Evolutionary conservation across 148 eudicot genomes (phyloP).

Genomic region (Spergularia marina): DNA sequence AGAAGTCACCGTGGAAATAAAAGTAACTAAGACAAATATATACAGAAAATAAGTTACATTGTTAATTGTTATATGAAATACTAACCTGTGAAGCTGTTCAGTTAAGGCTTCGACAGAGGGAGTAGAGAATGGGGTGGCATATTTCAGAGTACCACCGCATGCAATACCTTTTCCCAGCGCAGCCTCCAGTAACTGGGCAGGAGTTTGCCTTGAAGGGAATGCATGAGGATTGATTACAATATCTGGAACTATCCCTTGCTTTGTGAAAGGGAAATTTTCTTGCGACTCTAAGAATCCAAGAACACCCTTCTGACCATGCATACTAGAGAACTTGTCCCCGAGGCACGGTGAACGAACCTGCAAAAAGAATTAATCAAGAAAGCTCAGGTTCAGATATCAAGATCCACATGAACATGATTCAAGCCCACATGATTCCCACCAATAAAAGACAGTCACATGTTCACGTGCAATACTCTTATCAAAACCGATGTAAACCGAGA

Average conservation of each 20-base stretch:
- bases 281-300: constrained; percentile 82
- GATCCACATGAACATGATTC: background rate
- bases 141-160: constrained; percentile 60
- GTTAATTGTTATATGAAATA: constrained; percentile 1
- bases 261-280: constrained; percentile 88
- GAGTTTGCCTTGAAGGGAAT: constrained; percentile 93
- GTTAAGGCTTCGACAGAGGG: constrained; percentile 77
- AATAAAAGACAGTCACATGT: no score
- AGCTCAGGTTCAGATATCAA: background rate
- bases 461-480: no score
- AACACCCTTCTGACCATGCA: constrained; percentile 99
- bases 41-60: background rate
- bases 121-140: constrained; percentile 90
- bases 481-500: no score
- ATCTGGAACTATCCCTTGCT: constrained; percentile 94
- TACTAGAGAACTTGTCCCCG: constrained; percentile 93
- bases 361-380: background rate
- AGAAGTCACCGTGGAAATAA: background rate
- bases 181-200: constrained; percentile 92
- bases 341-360: constrained; percentile 92
- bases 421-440: background rate
- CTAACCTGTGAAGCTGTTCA: constrained; percentile 90
- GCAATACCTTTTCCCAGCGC: constrained; percentile 90
- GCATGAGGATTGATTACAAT: constrained; percentile 97
- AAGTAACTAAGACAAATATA: background rate